Evolutionary conservation across 2,329 filamentous ascomycete species (phyloP), one percentile per base, ranked within the genome.

Genomic region (Colletotrichum nymphaeae): DNA sequence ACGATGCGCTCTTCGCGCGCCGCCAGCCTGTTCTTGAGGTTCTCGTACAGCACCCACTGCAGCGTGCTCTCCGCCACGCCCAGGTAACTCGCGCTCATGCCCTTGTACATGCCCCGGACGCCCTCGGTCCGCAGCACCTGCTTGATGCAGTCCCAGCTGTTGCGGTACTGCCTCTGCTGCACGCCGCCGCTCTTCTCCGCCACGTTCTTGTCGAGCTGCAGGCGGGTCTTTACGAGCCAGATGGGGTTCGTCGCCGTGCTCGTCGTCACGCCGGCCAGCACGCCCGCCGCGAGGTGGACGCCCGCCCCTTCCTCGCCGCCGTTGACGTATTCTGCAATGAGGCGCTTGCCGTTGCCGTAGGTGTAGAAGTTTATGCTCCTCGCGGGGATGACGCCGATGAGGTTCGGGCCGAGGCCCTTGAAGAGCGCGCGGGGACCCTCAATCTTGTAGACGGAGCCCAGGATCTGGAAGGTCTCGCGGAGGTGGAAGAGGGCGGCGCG

Each of bases 1-100:
- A 80, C 86, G 62, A 90, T 87, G 64, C 83, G 85, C 78, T 87
- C 88, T 81, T 93, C 93, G 72, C 95, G 87, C 57, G 85, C 84
- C 58, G 89, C 90, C 42, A 98, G 85, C n/a, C 87, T 87, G 28
- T 89, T 86, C 88, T 98, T 98, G 87, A 97, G 92, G 82, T 95
- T 93, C 85, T 98, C 95, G 83, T 98, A 98, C 78, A 98, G 85
- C 79, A 97, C 92, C 95, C 95, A 98, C 82, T 98, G 95, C 78
- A 98, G 83, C 5, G 95, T 97, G 76, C 93, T 95, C 86, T 98
- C 96, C 2, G 93, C 93, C 24, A 97, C 95, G 28, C 96, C 95
- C 0, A 98, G 87, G 80, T 98, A 98, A 79, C 94, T 97, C 42
- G 95, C 95, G 76, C 93, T 97, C 84, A 98, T 89, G 63, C 95